Evolutionary conservation across 176 grass and related monocot species (phyloP).

Genomic region (Stipa capillata): DNA sequence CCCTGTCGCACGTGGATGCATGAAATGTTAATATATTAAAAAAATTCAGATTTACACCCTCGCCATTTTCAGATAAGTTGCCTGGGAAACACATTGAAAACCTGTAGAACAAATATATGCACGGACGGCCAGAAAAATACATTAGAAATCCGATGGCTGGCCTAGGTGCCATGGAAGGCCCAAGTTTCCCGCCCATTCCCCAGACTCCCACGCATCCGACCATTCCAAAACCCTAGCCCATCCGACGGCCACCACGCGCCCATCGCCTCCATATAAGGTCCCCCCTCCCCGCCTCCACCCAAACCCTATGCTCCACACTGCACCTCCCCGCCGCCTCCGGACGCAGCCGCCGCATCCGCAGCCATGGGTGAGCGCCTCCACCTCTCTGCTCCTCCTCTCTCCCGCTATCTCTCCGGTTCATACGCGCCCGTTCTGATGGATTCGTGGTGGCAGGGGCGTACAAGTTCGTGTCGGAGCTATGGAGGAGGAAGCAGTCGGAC

Average conservation of each 20-base stretch:
- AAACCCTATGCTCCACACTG: not conserved
- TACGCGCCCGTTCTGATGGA: not conserved
- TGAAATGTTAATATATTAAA: too few relatives aligned
- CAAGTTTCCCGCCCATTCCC: not conserved
- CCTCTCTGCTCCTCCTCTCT: not conserved
- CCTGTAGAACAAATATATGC: too few relatives aligned
- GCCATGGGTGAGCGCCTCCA: constrained; percentile 32
- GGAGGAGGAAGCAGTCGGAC: constrained; percentile 83
- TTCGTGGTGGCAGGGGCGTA: constrained; percentile 53
- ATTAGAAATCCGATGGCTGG: too few relatives aligned
- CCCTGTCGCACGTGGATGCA: too few relatives aligned
- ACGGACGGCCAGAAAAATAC: too few relatives aligned
- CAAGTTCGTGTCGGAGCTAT: constrained; percentile 84
- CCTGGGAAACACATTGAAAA: too few relatives aligned
- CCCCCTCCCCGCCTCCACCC: not conserved
- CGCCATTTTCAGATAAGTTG: too few relatives aligned
- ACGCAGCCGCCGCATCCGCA: not conserved
- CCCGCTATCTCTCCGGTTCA: not conserved
- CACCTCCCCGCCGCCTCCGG: constrained; percentile 4
- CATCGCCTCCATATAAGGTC: not conserved
- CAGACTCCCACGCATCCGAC: not conserved
- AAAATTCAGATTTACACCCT: too few relatives aligned
- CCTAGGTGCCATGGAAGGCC: not conserved
- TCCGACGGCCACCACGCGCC: constrained; percentile 26
- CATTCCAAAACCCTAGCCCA: constrained; percentile 41